Evolutionary conservation across 805 yeast species (phyloP).

Genomic region (Starmerella apicola): DNA sequence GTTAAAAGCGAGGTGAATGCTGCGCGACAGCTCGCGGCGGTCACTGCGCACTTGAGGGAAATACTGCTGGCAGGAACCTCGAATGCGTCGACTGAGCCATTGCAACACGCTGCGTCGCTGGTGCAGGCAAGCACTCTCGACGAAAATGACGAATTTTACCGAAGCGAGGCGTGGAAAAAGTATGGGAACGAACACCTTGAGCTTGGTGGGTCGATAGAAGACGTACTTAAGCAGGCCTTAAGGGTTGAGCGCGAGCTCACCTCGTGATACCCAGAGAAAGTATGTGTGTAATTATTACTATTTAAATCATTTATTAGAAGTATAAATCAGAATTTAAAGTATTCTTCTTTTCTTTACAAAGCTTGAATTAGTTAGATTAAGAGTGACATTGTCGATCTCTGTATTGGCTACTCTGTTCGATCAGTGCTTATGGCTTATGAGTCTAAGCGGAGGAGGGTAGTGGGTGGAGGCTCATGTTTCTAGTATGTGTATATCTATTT

Average conservation of each 20-base stretch:
- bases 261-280: no score
- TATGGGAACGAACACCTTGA: conserved; percentile 7
- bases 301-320: no score
- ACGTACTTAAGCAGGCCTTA: conserved; percentile 14
- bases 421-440: no score
- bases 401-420: no score
- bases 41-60: conserved; percentile 17
- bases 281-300: no score
- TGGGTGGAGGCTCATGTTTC: no score
- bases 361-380: no score
- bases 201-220: conserved; percentile 17
- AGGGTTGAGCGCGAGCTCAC: conserved; percentile 11
- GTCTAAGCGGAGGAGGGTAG: no score
- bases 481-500: no score
- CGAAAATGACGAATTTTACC: conserved; percentile 18
- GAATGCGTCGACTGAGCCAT: background rate
- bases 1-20: conserved; percentile 20
- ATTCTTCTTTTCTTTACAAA: no score
- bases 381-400: no score
- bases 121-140: conserved; percentile 24
- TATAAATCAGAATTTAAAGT: no score
- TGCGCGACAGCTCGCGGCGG: conserved; percentile 18
- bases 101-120: conserved; percentile 22
- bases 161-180: conserved; percentile 16
- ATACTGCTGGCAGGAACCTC: conserved; percentile 6